Percentiles rank a stretch among this genome's conserved stretches.
phyloP scores from a whole-genome alignment of 257 asterid species.

The Capsicum baccatum region DNA sequence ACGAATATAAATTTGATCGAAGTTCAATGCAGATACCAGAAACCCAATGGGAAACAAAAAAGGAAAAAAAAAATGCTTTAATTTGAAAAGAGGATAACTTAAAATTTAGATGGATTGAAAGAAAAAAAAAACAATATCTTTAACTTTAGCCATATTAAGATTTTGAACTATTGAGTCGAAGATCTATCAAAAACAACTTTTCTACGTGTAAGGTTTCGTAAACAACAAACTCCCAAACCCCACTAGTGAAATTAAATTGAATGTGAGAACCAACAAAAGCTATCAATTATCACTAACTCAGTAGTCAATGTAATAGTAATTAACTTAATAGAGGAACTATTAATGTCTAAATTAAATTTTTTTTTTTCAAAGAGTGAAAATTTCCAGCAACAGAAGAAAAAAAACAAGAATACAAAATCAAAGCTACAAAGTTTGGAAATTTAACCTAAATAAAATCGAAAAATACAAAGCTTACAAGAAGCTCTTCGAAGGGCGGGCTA shows the following conservation, averaged over 20 bases:
- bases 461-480: slow-evolving; percentile 26
- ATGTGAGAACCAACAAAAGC: neutral
- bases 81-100: too few relatives aligned
- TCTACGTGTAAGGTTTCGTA: neutral
- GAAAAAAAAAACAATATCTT: too few relatives aligned
- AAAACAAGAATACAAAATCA: neutral
- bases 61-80: too few relatives aligned
- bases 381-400: neutral
- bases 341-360: neutral
- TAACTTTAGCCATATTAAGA: too few relatives aligned
- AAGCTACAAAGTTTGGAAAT: slow-evolving; percentile 10
- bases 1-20: too few relatives aligned
- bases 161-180: neutral
- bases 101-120: too few relatives aligned
- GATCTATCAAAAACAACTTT: neutral
- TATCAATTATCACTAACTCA: neutral
- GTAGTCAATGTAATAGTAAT: neutral
- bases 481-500: neutral
- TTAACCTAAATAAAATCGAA: neutral
- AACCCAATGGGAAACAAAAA: too few relatives aligned
- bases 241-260: neutral
- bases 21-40: too few relatives aligned
- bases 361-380: neutral
- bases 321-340: neutral
- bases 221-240: neutral